Base-by-base conservation (phyloP, 2,329 filamentous ascomycete species). In the Raffaelea albimanens region DNA sequence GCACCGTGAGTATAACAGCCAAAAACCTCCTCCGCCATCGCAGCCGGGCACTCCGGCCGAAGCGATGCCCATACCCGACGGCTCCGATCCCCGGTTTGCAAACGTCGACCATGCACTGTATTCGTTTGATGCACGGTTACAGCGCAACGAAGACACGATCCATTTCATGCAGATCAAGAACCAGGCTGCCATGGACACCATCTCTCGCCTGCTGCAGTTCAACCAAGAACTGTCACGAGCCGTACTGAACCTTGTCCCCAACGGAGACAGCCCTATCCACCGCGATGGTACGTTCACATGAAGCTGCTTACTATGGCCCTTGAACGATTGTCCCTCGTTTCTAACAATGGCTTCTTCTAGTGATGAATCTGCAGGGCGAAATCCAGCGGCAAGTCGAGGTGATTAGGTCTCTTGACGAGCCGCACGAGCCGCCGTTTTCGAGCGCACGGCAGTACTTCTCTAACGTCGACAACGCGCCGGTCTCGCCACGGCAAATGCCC, bases 21-120 rank as follows among this genome's bases (percentile, higher is more conserved):
- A 85, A 50, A 95, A 95, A 61, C 73, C 84, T 38, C 72, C 84
- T 31, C 75, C 79, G 44, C 72, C 77, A 16, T 87, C 88, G 21
- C 88, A 93, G 57, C 84, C 87, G 10, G 87, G 87, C 14, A 87
- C 87, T n/a, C 85, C 90, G 2, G 81, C 86, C 21, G 89, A 95
- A 60, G 78, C 87, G 10, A 83, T 89, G 65, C 75, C 76, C n/a
- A 71, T 77, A 16, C 80, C 81, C 36, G 91, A 97, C 57, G 81
- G 81, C 13, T 72, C 82, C 13, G 91, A 98, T 57, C 78, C 80
- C 43, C 77, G 90, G 55, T 64, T 96, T 48, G 73, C 78, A 54
- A 77, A 75, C 54, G 69, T 97, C 22, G 93, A 98, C 62, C 85
- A 93, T 59, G 81, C 79, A 19, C 66, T 95, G 40, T 94, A 86